Conservation (phyloP, 352 stramenopile genomes). For the Phytopythium aichiense region DNA sequence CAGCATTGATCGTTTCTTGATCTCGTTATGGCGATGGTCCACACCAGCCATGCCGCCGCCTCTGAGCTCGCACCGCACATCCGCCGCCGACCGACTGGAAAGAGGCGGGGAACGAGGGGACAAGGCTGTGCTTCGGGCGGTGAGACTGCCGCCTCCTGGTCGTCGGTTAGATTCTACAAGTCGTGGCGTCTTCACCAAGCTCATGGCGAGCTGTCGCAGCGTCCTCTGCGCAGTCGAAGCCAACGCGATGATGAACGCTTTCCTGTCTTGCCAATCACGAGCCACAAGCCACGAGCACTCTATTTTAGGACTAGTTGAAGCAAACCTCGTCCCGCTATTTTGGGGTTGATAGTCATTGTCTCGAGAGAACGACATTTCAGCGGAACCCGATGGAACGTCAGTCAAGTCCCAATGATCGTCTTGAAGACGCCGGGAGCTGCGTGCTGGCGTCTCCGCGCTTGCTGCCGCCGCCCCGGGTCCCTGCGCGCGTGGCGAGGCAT, state of each 20-base stretch:
- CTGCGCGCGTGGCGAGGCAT: background rate
- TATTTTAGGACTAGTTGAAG: slow-evolving; percentile 1
- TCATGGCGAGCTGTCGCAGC: background rate
- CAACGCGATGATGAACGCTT: background rate
- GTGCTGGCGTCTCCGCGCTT: background rate
- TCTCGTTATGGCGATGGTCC: slow-evolving; percentile 1
- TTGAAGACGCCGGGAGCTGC: background rate
- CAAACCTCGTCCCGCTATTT: background rate
- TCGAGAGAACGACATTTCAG: background rate
- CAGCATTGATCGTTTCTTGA: slow-evolving; percentile 35
- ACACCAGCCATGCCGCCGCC: background rate
- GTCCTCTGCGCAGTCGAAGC: background rate
- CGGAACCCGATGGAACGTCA: background rate
- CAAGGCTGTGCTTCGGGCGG: background rate
- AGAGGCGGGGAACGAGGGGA: background rate
- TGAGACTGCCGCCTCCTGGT: background rate
- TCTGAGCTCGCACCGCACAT: background rate
- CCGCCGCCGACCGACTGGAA: background rate
- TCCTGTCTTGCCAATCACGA: background rate
- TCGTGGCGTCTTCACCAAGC: background rate
- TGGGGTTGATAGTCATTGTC: background rate
- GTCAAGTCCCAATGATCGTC: background rate
- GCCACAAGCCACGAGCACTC: background rate
- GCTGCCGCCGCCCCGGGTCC: background rate
- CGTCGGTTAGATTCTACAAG: background rate